Percentiles rank a stretch among this genome's conserved stretches.
Conservation (phyloP, 2,329 filamentous ascomycete genomes). For the Cytospora piceae region DNA sequence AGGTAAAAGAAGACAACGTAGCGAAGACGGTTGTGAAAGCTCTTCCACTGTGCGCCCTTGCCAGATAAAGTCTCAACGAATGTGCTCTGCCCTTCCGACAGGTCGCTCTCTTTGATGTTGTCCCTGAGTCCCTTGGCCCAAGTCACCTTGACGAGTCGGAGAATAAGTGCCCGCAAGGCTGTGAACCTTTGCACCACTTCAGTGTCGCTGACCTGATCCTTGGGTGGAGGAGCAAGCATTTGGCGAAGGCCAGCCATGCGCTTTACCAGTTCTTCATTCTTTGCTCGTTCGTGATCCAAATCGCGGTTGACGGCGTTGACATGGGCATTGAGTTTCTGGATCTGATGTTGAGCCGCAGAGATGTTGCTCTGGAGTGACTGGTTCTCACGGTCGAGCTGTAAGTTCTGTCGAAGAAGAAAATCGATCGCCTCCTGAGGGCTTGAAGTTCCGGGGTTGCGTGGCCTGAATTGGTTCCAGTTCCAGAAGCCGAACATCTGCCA, state of each 20-base stretch:
- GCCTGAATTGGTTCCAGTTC: no score
- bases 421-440: no score
- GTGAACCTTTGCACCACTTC: background rate
- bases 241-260: background rate
- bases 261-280: background rate
- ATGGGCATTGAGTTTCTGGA: background rate
- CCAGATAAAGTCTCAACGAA: background rate
- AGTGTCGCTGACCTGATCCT: background rate
- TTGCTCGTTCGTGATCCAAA: background rate
- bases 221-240: slow-evolving; percentile 2
- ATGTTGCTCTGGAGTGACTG: no score
- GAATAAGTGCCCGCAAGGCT: background rate
- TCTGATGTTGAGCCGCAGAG: no score
- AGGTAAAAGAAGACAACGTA: background rate
- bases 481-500: no score
- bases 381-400: no score
- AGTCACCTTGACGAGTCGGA: background rate
- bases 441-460: no score
- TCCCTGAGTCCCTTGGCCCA: background rate
- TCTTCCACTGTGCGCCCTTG: background rate
- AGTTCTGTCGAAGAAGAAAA: no score
- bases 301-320: background rate
- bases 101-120: background rate
- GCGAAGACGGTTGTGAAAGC: background rate
- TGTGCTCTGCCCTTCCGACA: background rate